Percentiles rank a stretch among this genome's conserved stretches.
Conservation (phyloP, 2,329 filamentous ascomycete species). For the Sclerotinia sclerotiorum region DNA sequence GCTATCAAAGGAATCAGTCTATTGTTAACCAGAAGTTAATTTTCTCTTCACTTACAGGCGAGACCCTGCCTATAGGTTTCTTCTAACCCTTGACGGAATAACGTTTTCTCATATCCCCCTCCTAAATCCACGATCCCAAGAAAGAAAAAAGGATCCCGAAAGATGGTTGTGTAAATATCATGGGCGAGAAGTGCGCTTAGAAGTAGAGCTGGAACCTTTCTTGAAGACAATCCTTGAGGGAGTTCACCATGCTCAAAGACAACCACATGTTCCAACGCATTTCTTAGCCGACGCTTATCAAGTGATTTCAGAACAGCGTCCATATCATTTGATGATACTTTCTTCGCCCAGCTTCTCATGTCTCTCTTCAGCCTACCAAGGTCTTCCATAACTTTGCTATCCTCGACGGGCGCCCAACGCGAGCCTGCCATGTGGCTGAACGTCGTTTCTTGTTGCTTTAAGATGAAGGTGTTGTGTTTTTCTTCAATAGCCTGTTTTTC, state of each 20-base stretch:
- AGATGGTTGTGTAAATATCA: conserved; percentile 23
- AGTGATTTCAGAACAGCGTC: background rate
- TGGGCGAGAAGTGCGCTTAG: conserved; percentile 29
- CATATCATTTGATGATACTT: conserved; percentile 6
- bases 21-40: no score
- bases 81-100: background rate
- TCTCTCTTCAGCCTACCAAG: conserved; percentile 23
- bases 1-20: conserved; percentile 14
- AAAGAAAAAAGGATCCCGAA: conserved; percentile 27
- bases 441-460: conserved; percentile 25
- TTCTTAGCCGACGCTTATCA: background rate
- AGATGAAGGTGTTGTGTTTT: conserved; percentile 15
- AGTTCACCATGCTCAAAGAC: conserved; percentile 16
- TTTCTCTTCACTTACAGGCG: background rate
- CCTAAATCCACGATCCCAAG: background rate
- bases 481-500: background rate
- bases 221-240: conserved; percentile 10
- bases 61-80: background rate
- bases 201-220: conserved; percentile 26
- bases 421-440: conserved; percentile 22
- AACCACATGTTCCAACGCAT: conserved; percentile 12
- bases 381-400: conserved; percentile 18
- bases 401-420: conserved; percentile 20
- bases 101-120: no score
- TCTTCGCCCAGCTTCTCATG: conserved; percentile 23